These are phyloP conservation scores for Trichoderma endophyticum DNA, from an alignment of 2,329 filamentous ascomycete species.

Conservation along the genomic window DNA sequence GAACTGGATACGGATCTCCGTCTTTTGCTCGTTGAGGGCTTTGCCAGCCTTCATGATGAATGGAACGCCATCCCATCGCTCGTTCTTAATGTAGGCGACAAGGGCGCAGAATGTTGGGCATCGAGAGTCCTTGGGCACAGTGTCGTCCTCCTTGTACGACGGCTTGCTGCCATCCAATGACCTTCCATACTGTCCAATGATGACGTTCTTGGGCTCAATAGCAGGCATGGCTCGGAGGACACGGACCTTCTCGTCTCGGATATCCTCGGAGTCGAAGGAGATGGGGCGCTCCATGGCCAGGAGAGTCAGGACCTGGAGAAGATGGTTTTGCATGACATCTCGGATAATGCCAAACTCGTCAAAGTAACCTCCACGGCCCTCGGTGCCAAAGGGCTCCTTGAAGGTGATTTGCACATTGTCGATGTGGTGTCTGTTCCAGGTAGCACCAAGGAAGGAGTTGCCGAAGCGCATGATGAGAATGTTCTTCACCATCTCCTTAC, in stretches of 20 bases:
- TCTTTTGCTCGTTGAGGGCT: slow-evolving; percentile 99
- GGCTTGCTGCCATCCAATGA: slow-evolving; percentile 96
- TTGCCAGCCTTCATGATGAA: slow-evolving; percentile 99
- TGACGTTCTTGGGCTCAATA: slow-evolving; percentile 99
- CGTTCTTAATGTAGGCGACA: slow-evolving; percentile 98
- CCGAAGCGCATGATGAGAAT: slow-evolving; percentile 96
- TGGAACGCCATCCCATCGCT: slow-evolving; percentile 97
- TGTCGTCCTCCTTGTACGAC: slow-evolving; percentile 97
- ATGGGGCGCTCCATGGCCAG: slow-evolving; percentile 98
- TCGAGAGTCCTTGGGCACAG: slow-evolving; percentile 92
- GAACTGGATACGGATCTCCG: slow-evolving; percentile 98
- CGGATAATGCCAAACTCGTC: slow-evolving; percentile 99
- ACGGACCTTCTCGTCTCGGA: slow-evolving; percentile 97
- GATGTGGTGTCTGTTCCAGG: slow-evolving; percentile 99
- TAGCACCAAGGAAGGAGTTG: slow-evolving; percentile 97
- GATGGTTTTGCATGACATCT: slow-evolving; percentile 99
- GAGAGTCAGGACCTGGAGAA: slow-evolving; percentile 92
- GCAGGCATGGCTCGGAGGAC: slow-evolving; percentile 89
- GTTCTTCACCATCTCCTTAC: slow-evolving; percentile 99
- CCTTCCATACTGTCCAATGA: slow-evolving; percentile 97
- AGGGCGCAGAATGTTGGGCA: slow-evolving; percentile 98
- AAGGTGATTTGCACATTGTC: slow-evolving; percentile 99
- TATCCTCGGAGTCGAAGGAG: slow-evolving; percentile 96
- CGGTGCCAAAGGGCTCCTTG: slow-evolving; percentile 98
- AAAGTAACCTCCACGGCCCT: slow-evolving; percentile 97